A percentile compares a stretch with the other conserved stretches of the same genome.
These are phyloP conservation scores for Aspergillus sojae DNA, from an alignment of 2,329 filamentous ascomycete genomes.

Conservation along the genomic window DNA sequence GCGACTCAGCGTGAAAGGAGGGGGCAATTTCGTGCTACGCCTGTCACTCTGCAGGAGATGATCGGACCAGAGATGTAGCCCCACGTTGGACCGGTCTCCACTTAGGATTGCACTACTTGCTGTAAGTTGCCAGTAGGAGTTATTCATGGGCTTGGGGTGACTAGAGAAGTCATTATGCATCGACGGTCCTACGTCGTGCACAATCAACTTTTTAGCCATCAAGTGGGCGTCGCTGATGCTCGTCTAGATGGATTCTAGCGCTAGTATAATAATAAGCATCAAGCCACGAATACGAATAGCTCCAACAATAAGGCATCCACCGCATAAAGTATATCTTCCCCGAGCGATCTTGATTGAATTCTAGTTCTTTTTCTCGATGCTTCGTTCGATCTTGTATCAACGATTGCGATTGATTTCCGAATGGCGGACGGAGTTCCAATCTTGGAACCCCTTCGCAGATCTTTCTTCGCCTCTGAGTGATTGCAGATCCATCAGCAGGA, in stretches of 20 bases:
- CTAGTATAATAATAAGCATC: constrained; percentile 1
- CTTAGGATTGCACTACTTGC: constrained; percentile 1
- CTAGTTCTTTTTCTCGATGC: neutral
- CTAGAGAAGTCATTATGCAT: neutral
- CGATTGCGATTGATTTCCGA: neutral
- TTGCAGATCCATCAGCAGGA: constrained; percentile 4
- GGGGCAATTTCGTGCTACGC: neutral
- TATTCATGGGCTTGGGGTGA: neutral
- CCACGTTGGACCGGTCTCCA: constrained; percentile 2
- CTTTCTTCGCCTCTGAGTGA: neutral
- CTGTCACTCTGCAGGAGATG: constrained; percentile 6
- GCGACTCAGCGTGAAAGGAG: neutral
- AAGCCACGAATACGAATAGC: neutral
- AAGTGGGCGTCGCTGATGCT: no score
- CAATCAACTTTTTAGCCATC: neutral
- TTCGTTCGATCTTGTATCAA: neutral
- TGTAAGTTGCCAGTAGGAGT: neutral
- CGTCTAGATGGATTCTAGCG: neutral
- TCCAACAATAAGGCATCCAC: neutral
- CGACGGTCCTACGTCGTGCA: neutral
- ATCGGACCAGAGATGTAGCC: constrained; percentile 5
- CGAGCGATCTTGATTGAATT: neutral
- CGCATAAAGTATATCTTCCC: neutral
- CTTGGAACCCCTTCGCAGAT: neutral
- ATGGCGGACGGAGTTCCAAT: neutral